These are phyloP conservation scores for Saccharata proteae DNA, from an alignment of 2,329 filamentous ascomycete genomes.

Conservation along the genomic window DNA sequence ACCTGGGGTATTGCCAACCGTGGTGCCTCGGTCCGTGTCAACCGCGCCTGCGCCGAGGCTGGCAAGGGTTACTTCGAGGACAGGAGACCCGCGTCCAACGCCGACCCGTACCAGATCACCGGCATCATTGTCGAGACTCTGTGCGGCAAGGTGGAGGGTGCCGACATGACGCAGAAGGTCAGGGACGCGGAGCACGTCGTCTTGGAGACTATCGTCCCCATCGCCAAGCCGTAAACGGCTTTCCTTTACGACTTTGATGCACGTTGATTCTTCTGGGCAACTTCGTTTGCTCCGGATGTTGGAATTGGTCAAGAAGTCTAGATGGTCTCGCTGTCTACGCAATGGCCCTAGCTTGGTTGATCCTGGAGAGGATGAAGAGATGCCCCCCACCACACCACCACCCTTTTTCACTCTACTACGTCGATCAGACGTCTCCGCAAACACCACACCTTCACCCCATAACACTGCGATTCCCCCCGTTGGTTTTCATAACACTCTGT, in stretches of 20 bases:
- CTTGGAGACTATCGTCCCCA: constrained; percentile 21
- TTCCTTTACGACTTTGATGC: neutral
- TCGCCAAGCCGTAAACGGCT: constrained; percentile 17
- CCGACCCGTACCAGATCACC: constrained; percentile 74
- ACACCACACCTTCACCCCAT: too few species aligned
- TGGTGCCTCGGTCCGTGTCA: constrained; percentile 86
- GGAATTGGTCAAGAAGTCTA: too few species aligned
- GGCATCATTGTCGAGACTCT: constrained; percentile 67
- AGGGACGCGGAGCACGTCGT: constrained; percentile 21
- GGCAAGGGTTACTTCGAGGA: constrained; percentile 90
- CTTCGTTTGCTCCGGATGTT: too few species aligned
- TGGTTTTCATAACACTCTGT: too few species aligned
- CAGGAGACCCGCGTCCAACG: constrained; percentile 60
- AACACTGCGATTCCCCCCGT: too few species aligned
- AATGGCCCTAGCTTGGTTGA: too few species aligned
- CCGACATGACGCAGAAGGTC: constrained; percentile 31
- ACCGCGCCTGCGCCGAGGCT: constrained; percentile 70
- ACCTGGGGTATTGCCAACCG: constrained; percentile 91
- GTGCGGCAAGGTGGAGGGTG: constrained; percentile 38
- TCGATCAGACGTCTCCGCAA: too few species aligned
- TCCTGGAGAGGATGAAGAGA: too few species aligned
- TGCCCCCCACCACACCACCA: too few species aligned
- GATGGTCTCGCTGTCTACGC: too few species aligned
- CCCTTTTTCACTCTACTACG: too few species aligned
- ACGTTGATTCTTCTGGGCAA: too few species aligned